Base-by-base conservation (phyloP, 1,284 basidiomycete genomes). In the Peniophora sp. region DNA sequence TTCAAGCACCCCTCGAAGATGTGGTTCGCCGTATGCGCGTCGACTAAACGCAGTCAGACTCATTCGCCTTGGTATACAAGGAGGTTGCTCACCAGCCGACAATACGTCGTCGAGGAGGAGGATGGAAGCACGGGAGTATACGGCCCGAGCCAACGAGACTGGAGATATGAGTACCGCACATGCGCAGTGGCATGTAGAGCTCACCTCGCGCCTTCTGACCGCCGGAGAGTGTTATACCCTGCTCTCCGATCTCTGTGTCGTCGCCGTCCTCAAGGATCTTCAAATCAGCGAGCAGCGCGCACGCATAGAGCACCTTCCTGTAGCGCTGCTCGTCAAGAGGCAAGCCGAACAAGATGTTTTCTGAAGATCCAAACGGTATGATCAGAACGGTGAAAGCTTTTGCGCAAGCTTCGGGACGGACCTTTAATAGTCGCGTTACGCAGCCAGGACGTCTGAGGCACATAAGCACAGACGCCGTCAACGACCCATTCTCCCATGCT, bases 91-190 rank as follows among this genome's bases (percentile, higher is more conserved):
- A 81, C 81, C 81, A 3, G 83, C 83, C 58, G 81, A 83, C 20
- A 89, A 65, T 16, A 84, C 84, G 60, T 90, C 87, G 58, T 91
- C 83, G n/a, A 87, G 61, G 3, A 87, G 65, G 0, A 86, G 77
- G 58, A 79, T 82, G 64, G 82, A 83, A 2, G 79, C 80, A 0
- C 61, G 65, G 53, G 81, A 76, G 65, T 87, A 88, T 0, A 85
- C 77, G 0, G 84, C 83, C 5, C 85, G 73, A 2, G 85, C 85
- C 11, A 88, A 69, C 0, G 84, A 83, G 34, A 85, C 82, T 56
- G 81, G 77, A n/a, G 23, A 44, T 41, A 12, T n/a, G 45, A 25
- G 50, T 24, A 53, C n/a, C n/a, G n/a, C n/a, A n/a, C 25, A 17
- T 50, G 12, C 75, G n/a, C 44, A 27, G 17, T 20, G 23, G 24